Evolutionary conservation across 1,139 yeast genomes (phyloP).

Genomic region (Candida mesenterica): DNA sequence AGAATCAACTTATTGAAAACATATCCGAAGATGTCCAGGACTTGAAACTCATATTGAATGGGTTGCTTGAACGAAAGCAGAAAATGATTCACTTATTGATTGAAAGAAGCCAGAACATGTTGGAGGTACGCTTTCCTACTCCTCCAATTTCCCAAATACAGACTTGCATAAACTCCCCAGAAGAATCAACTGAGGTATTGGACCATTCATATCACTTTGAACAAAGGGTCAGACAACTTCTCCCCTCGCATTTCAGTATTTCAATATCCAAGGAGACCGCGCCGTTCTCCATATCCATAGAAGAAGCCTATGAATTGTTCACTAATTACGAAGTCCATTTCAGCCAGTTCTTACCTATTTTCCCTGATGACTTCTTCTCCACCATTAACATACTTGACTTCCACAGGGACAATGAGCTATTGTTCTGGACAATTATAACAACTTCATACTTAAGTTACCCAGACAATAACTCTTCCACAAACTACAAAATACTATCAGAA

Average conservation of each 20-base stretch:
- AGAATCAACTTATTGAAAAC: constrained; percentile 28
- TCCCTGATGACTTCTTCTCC: constrained; percentile 38
- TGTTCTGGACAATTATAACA: constrained; percentile 44
- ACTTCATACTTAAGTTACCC: constrained; percentile 32
- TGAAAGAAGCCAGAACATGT: constrained; percentile 16
- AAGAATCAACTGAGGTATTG: not conserved
- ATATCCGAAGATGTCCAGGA: constrained; percentile 30
- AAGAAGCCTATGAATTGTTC: constrained; percentile 31
- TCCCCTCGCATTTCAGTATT: constrained; percentile 15
- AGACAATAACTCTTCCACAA: constrained; percentile 14
- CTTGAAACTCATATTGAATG: constrained; percentile 27
- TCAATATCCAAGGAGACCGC: constrained; percentile 14
- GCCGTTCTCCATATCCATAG: constrained; percentile 25
- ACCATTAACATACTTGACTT: constrained; percentile 22
- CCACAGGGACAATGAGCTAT: constrained; percentile 32
- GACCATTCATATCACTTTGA: not conserved
- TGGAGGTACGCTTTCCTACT: constrained; percentile 4
- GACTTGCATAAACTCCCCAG: constrained; percentile 25
- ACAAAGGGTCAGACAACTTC: not conserved
- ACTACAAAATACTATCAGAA: constrained; percentile 27
- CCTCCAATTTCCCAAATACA: constrained; percentile 26
- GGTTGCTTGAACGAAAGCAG: constrained; percentile 25
- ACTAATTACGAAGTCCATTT: constrained; percentile 32
- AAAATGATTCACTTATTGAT: constrained; percentile 25
- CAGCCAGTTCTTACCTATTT: constrained; percentile 39